phyloP scores from a whole-genome alignment of 176 grass and related monocot genomes.

The Aegilops bicornis region DNA sequence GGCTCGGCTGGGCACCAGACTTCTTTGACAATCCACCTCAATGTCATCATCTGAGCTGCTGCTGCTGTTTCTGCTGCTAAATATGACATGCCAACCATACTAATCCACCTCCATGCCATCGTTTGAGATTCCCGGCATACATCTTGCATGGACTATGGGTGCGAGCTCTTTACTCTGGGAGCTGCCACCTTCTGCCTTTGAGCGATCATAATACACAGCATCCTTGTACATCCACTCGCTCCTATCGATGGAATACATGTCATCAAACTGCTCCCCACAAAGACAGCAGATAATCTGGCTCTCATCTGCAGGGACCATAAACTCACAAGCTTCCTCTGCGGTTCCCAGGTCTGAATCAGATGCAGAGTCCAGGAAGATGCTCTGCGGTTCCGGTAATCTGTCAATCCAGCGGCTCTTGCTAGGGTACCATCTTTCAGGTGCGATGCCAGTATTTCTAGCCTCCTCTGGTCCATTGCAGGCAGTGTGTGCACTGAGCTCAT shows the following conservation, averaged over 20 bases:
- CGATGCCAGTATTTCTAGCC: constrained; percentile 29
- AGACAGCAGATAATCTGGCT: constrained; percentile 81
- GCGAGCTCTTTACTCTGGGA: background rate
- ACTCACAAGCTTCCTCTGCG: constrained; percentile 53
- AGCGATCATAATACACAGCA: constrained; percentile 52
- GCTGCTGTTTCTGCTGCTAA: constrained; percentile 6
- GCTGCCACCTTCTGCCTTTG: constrained; percentile 27
- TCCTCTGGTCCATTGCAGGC: constrained; percentile 43
- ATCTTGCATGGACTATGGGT: constrained; percentile 51
- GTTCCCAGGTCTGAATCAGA: constrained; percentile 45
- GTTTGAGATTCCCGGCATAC: constrained; percentile 29
- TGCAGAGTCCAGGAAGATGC: constrained; percentile 25
- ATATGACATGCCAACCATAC: constrained; percentile 4
- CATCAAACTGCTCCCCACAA: constrained; percentile 86
- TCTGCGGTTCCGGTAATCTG: constrained; percentile 41
- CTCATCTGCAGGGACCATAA: constrained; percentile 88
- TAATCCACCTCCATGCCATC: constrained; percentile 42
- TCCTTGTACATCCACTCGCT: constrained; percentile 94
- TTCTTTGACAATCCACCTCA: background rate
- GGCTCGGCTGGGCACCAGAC: background rate
- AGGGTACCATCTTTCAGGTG: constrained; percentile 77
- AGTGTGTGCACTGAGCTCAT: constrained; percentile 54
- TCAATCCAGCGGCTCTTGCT: constrained; percentile 46
- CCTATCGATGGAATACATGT: constrained; percentile 66
- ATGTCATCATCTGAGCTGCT: constrained; percentile 9